These are phyloP conservation scores for Apiospora aurea DNA, from an alignment of 2,329 filamentous ascomycete genomes.

Conservation along the genomic window DNA sequence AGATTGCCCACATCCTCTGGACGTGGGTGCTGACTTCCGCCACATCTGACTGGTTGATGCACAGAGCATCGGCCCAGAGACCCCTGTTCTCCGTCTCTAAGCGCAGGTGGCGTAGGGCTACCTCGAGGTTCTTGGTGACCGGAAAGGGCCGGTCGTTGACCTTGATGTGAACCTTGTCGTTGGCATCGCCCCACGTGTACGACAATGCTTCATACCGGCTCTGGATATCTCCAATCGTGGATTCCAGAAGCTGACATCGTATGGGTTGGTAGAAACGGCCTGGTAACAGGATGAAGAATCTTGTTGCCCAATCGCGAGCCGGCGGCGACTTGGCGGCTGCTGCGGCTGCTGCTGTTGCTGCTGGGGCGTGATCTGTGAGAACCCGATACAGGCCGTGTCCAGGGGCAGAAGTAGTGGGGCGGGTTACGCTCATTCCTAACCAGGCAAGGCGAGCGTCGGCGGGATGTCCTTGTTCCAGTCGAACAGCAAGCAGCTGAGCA, in stretches of 20 bases:
- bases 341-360: too few relatives aligned
- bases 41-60: conserved; percentile 13
- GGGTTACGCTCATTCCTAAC: neutral
- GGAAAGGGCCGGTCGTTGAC: neutral
- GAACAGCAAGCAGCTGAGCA: neutral
- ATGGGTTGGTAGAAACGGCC: neutral
- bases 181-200: neutral
- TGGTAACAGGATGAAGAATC: neutral
- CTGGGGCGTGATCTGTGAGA: neutral
- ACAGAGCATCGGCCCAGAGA: neutral
- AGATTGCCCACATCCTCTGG: conserved; percentile 6
- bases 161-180: neutral
- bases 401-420: neutral
- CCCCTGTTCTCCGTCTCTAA: neutral
- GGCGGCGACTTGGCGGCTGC: neutral
- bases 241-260: neutral
- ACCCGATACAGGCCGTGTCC: neutral
- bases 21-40: neutral
- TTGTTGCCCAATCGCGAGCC: neutral
- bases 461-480: neutral
- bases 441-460: neutral
- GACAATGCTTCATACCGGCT: neutral
- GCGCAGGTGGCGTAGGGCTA: neutral
- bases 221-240: neutral
- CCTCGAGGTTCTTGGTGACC: neutral